These are phyloP conservation scores for Amorphotheca resinae DNA, from an alignment of 495 filamentous ascomycete species.

Conservation along the genomic window DNA sequence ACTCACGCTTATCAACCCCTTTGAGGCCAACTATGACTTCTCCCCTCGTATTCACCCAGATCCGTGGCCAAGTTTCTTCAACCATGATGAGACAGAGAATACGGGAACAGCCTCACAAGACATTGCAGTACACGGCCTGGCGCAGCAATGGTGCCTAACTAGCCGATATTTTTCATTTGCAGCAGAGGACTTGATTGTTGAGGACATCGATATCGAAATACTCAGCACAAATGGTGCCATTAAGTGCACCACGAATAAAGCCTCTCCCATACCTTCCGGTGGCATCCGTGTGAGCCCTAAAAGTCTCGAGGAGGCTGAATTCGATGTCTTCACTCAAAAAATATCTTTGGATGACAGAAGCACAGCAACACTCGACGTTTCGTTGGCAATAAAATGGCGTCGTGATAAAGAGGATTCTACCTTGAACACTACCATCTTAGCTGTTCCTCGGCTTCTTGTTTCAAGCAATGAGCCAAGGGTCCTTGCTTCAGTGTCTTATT, in stretches of 20 bases:
- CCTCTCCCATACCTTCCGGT: slow-evolving; percentile 16
- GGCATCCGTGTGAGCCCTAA: slow-evolving; percentile 18
- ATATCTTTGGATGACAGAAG: slow-evolving; percentile 65
- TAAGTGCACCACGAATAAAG: slow-evolving; percentile 25
- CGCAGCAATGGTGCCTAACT: slow-evolving; percentile 67
- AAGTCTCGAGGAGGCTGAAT: slow-evolving; percentile 49
- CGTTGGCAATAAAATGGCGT: slow-evolving; percentile 66
- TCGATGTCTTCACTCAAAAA: slow-evolving; percentile 61
- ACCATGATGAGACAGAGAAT: slow-evolving; percentile 30
- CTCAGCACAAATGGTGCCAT: slow-evolving; percentile 41
- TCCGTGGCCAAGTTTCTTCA: slow-evolving; percentile 79
- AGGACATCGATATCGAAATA: slow-evolving; percentile 46
- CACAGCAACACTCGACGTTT: slow-evolving; percentile 56
- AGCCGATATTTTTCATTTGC: slow-evolving; percentile 65
- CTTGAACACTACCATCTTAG: slow-evolving; percentile 47
- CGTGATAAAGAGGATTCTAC: slow-evolving; percentile 27
- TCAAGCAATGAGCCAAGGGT: slow-evolving; percentile 81
- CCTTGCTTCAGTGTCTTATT: slow-evolving; percentile 49
- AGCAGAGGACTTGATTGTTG: slow-evolving; percentile 52
- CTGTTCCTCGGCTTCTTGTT: slow-evolving; percentile 65
- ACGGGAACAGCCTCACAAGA: slow-evolving; percentile 27
- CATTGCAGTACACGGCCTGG: slow-evolving; percentile 40
- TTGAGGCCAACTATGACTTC: slow-evolving; percentile 82
- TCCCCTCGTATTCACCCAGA: slow-evolving; percentile 61
- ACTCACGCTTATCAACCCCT: slow-evolving; percentile 64